Conservation (phyloP, 306 rosid species). For the Vigna radiata region DNA sequence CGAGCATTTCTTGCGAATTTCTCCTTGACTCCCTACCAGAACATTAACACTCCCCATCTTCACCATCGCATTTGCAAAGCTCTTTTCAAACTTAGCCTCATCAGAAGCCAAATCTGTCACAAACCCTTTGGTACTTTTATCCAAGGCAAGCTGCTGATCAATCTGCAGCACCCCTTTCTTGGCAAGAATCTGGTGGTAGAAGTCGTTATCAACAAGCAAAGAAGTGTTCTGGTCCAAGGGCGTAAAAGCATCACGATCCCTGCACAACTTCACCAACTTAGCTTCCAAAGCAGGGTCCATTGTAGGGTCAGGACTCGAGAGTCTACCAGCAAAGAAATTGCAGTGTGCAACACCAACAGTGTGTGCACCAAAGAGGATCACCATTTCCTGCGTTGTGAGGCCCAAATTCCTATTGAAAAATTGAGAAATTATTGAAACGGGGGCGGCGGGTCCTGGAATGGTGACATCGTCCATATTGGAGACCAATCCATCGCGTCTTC, state of each 20-base stretch:
- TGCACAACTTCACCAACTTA: constrained; percentile 41
- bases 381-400: constrained; percentile 57
- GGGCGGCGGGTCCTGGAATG: constrained; percentile 51
- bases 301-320: constrained; percentile 55
- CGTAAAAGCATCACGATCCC: not conserved
- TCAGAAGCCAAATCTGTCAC: constrained; percentile 50
- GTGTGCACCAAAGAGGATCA: constrained; percentile 67
- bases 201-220: constrained; percentile 49
- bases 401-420: constrained; percentile 37
- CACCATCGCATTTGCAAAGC: constrained; percentile 54
- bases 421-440: not conserved
- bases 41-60: constrained; percentile 53
- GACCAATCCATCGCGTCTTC: constrained; percentile 58
- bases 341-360: constrained; percentile 60
- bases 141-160: constrained; percentile 61
- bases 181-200: constrained; percentile 48
- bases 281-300: constrained; percentile 56
- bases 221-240: constrained; percentile 58
- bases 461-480: constrained; percentile 5
- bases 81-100: constrained; percentile 34
- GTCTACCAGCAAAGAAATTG: constrained; percentile 38
- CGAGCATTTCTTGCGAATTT: constrained; percentile 57
- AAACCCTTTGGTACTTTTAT: constrained; percentile 36
- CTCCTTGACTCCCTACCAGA: constrained; percentile 52
- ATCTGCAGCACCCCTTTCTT: constrained; percentile 55